Conservation (phyloP, 1,139 yeast genomes). For the Torulaspora pretoriensis region DNA sequence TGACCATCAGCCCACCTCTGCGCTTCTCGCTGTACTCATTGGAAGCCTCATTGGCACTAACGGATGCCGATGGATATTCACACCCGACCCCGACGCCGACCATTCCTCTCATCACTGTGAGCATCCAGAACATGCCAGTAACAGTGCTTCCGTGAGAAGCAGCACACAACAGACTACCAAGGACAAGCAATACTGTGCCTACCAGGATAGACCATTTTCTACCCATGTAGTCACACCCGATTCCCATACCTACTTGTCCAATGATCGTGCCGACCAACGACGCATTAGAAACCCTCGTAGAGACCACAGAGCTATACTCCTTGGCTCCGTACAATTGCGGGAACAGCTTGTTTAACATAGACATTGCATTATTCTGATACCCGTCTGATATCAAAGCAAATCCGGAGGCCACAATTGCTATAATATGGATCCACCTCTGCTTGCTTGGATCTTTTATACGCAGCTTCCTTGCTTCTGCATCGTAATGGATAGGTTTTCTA, state of each 20-base stretch:
- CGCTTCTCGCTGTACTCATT: conserved; percentile 61
- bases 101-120: conserved; percentile 60
- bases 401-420: conserved; percentile 37
- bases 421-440: conserved; percentile 10
- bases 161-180: conserved; percentile 54
- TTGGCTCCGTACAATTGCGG: conserved; percentile 43
- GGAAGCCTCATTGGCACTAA: conserved; percentile 70
- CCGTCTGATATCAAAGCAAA: conserved; percentile 62
- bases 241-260: conserved; percentile 54
- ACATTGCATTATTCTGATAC: conserved; percentile 59
- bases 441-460: conserved; percentile 13
- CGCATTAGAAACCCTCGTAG: conserved; percentile 57
- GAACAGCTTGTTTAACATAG: conserved; percentile 53
- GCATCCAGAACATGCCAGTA: conserved; percentile 70
- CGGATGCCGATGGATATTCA: conserved; percentile 62
- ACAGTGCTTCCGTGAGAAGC: conserved; percentile 53
- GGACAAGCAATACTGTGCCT: conserved; percentile 50
- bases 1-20: conserved; percentile 60
- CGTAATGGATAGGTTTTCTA: conserved; percentile 9
- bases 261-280: conserved; percentile 55
- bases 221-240: conserved; percentile 54
- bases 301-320: conserved; percentile 42
- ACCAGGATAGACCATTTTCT: conserved; percentile 55
- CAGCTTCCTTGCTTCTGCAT: conserved; percentile 15
- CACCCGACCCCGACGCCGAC: conserved; percentile 78